Evolutionary conservation across 176 grass and related monocot species (phyloP).

Genomic region (Lolium rigidum): DNA sequence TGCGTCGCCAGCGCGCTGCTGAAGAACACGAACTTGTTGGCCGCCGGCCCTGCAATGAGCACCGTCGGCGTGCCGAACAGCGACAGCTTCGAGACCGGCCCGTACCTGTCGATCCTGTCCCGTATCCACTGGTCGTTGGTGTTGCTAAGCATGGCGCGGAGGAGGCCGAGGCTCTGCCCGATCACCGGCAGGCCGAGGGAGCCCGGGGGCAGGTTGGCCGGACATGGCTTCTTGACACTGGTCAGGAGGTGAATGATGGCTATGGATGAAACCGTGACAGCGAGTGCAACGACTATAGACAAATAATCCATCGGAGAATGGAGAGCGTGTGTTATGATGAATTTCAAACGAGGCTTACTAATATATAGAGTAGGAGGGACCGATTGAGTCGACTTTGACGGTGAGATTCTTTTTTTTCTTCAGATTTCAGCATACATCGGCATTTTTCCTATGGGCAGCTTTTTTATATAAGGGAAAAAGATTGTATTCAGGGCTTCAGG

Average conservation of each 20-base stretch:
- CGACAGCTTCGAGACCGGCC: constrained; percentile 67
- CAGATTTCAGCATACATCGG: background rate
- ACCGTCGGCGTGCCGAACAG: constrained; percentile 56
- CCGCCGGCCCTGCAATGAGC: constrained; percentile 33
- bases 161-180: constrained; percentile 53
- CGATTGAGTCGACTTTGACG: no score
- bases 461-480: background rate
- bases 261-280: background rate
- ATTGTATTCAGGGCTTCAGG: no score
- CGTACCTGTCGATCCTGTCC: constrained; percentile 41
- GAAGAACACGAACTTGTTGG: constrained; percentile 60
- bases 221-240: background rate
- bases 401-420: background rate
- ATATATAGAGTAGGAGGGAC: background rate
- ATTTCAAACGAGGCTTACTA: background rate
- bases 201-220: constrained; percentile 43
- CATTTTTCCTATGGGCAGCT: background rate
- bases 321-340: background rate
- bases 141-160: constrained; percentile 55
- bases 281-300: no score
- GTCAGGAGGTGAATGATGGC: constrained; percentile 8
- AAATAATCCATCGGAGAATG: constrained; percentile 23
- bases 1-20: constrained; percentile 8
- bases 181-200: constrained; percentile 55
- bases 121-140: background rate